Base-by-base conservation (phyloP, 129 eudicot genomes). In the Flaveria trinervia region DNA sequence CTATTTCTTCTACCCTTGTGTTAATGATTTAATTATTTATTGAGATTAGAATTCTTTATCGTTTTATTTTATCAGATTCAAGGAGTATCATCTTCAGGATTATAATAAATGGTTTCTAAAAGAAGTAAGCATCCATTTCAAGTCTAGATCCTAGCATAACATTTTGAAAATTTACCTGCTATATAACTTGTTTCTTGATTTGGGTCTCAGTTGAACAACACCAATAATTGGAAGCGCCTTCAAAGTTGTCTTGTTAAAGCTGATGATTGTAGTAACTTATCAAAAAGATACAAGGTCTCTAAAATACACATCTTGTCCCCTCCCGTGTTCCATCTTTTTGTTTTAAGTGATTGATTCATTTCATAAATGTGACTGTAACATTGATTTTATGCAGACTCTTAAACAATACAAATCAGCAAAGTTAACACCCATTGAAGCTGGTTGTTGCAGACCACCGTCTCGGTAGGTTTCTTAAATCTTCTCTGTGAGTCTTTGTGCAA, bases 401-500 rank as follows among this genome's bases (percentile, higher is more conserved):
- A 90, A 90, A 83, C 86, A 88, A 69, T 93, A 79, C 49, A 87
- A 85, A 72, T 72, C 68, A 1, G 98, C 96, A 43, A 82, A 90
- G 81, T 72, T 93, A 79, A 90, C 87, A 57, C 98, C 97, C 55
- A 85, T 90, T 36, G 98, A 90, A 86, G 92, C 93, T 50, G 98
- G 97, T 67, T 93, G 98, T 85, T 93, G 98, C 67, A 83, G 96
- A 65, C 98, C 98, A 56, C 96, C 98, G 25, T 93, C 97, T 49
- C 88, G 87, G 98, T 93, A 88, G 22, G 96, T 76, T 55, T 77
- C 60, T 79, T 59, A 5, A 1, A 22, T 70, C 67, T 33, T 59
- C 25, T 67, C 9, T 49, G 0, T 26, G 4, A 43, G n/a, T 41
- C 26, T 51, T 0, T 28, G 12, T 52, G 17, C 44, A 33, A 6